A percentile compares a stretch with the other conserved stretches of the same genome.
These are phyloP conservation scores for Pisolithus tinctorius DNA, from an alignment of 768 basidiomycete species.

Conservation along the genomic window DNA sequence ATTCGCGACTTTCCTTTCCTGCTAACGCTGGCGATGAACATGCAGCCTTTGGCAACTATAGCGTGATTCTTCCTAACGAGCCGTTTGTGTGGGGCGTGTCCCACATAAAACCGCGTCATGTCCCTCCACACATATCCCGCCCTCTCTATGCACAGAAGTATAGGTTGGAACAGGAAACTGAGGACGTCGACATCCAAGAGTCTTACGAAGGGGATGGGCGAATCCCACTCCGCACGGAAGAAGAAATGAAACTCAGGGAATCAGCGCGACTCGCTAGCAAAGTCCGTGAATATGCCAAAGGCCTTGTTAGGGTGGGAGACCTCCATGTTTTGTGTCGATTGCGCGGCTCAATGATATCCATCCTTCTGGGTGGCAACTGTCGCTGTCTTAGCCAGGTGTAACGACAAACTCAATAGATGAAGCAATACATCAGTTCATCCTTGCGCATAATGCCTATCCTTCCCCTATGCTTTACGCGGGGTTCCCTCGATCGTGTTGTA, in stretches of 20 bases:
- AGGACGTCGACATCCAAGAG: conserved; percentile 1
- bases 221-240: conserved; percentile 47
- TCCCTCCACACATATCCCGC: conserved; percentile 48
- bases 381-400: conserved; percentile 43
- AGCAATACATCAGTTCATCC: conserved; percentile 64
- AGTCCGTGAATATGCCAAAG: conserved; percentile 49
- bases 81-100: conserved; percentile 58
- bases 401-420: conserved; percentile 76
- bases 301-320: conserved; percentile 41
- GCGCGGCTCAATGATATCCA: background rate
- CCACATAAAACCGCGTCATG: conserved; percentile 49
- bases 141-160: conserved; percentile 42
- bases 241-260: conserved; percentile 44
- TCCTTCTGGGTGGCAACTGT: too few species aligned
- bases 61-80: conserved; percentile 57
- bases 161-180: background rate
- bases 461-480: conserved; percentile 72
- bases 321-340: background rate
- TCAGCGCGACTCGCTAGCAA: conserved; percentile 51
- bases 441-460: conserved; percentile 70
- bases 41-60: conserved; percentile 45
- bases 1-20: background rate
- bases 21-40: conserved; percentile 1
- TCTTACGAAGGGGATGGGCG: conserved; percentile 23
- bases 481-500: conserved; percentile 45